Conservation (phyloP, 352 stramenopile genomes). For the Blastocystis sp. region DNA sequence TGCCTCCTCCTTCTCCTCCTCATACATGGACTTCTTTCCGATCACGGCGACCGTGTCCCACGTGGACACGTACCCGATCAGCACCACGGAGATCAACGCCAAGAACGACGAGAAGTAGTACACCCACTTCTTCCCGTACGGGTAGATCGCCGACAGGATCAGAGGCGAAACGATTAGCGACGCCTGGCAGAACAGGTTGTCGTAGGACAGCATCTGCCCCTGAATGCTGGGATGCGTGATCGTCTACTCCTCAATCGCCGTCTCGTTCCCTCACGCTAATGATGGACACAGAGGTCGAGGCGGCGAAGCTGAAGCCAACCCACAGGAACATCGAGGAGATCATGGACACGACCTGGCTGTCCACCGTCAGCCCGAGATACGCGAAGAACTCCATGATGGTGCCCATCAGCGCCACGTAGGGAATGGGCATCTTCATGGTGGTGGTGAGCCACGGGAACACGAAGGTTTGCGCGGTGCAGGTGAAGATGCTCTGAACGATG, state of each 20-base stretch:
- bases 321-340: background rate
- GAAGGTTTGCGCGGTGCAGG: background rate
- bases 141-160: conserved; percentile 27
- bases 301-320: background rate
- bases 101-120: conserved; percentile 50
- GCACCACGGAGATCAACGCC: background rate
- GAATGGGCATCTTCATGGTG: background rate
- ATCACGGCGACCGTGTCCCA: background rate
- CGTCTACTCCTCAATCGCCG: background rate
- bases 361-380: background rate
- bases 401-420: background rate
- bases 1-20: background rate
- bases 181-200: background rate
- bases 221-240: background rate
- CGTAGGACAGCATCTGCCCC: background rate
- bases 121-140: background rate
- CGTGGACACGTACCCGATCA: conserved; percentile 4
- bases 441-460: background rate
- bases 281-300: background rate
- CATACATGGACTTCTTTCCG: background rate
- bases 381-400: background rate
- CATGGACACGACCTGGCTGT: background rate
- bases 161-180: conserved; percentile 21
- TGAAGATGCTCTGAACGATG: background rate
- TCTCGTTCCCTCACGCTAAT: background rate